Percentiles rank a stretch among this genome's conserved stretches.
Evolutionary conservation across 306 rosid genomes (phyloP).

Genomic region (Trichosanthes cucumerina): DNA sequence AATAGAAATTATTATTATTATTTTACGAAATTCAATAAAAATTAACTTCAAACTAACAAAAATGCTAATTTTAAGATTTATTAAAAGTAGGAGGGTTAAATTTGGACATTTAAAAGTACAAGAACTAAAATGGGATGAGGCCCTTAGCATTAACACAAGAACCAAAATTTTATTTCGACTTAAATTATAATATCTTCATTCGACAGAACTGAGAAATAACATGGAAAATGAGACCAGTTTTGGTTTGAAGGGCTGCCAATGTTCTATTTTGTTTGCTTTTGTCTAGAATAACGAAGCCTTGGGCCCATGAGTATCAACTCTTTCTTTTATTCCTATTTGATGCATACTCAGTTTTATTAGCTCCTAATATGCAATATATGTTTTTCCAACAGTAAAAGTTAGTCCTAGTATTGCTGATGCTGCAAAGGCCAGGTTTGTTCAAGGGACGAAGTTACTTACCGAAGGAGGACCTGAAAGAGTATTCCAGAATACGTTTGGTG

Average conservation of each 20-base stretch:
- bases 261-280: neutral
- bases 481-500: conserved; percentile 45
- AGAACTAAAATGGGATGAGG: no score
- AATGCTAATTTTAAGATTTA: no score
- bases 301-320: neutral
- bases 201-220: neutral
- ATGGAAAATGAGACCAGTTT: neutral
- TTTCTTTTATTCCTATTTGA: neutral
- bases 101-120: no score
- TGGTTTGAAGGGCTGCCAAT: neutral
- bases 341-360: neutral
- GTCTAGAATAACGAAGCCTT: neutral
- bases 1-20: no score
- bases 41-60: no score
- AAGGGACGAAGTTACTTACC: conserved; percentile 49
- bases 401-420: conserved; percentile 36
- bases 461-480: conserved; percentile 52
- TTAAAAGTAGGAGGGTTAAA: no score
- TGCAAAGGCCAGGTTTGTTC: conserved; percentile 55
- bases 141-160: neutral
- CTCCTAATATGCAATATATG: neutral
- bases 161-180: no score
- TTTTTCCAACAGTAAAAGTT: conserved; percentile 28
- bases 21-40: no score
- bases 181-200: neutral